Evolutionary conservation across 768 basidiomycete genomes (phyloP), one percentile per base, ranked within the genome.

Genomic region (Nevesoporus exiguus): DNA sequence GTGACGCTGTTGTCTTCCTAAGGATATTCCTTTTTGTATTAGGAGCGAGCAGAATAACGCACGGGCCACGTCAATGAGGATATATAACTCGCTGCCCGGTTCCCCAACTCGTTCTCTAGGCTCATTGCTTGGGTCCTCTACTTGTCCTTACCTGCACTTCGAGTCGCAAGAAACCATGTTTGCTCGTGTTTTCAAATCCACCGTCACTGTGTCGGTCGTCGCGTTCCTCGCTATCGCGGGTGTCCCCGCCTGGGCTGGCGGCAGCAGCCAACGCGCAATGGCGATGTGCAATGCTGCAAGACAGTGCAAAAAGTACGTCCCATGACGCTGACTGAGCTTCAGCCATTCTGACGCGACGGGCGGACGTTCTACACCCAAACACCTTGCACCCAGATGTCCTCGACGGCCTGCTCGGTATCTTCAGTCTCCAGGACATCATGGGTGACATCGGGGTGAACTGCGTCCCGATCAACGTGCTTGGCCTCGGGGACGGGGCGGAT

Each of bases 221-320:
- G 49, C 51, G 22, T 51, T 49, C 30, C 27, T 52, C 21, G 61
- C 51, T 3, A 6, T 54, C 46, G 51, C 56, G 7, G 49, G 24
- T 30, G 47, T 30, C 33, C 56, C 40, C 14, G 43, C 43, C 46
- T 14, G 22, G 27, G 3, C 21, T 21, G 21, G 7, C 29, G 33
- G 29, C 24, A 25, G 7, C 29, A 37, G 29, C 29, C 51, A 51
- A 22, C 63, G 62, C 42, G 22, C 57, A 54, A 29, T n/a, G 56
- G 54, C 19, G 5, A 3, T 2, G 0, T 61, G 27, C 31, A 47
- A 15, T 64, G 63, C 55, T 64, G 63, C 36, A 22, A 61, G 30
- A 4, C 8, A 0, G 1, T 30, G 1, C 0, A 34, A 2, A 34
- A 14, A 40, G 61, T 58, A 48, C 30, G 53, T 52, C 11, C 29